Evolutionary conservation across 345 rosid species (phyloP).

Genomic region (Trapa incisa): DNA sequence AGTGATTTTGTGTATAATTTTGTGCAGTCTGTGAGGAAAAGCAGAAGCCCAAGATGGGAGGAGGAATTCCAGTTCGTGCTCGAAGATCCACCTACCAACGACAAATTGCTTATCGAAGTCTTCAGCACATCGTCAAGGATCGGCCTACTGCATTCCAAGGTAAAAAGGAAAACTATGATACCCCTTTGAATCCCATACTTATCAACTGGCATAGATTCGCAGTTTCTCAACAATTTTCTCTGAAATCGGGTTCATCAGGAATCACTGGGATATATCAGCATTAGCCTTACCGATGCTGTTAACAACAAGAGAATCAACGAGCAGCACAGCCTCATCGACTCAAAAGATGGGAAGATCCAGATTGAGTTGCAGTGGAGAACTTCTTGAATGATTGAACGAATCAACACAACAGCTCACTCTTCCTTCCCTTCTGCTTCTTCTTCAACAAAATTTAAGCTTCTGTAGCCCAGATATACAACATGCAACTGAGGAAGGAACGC

Average conservation of each 20-base stretch:
- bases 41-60: too few species aligned
- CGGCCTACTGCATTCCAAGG: slow-evolving; percentile 77
- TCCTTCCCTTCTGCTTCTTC: background rate
- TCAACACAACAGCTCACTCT: slow-evolving; percentile 1
- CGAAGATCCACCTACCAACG: too few species aligned
- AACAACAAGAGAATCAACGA: slow-evolving; percentile 78
- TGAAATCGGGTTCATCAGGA: slow-evolving; percentile 32
- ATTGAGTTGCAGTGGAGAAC: slow-evolving; percentile 88
- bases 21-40: background rate
- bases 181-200: background rate
- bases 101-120: too few species aligned
- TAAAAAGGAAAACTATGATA: slow-evolving; percentile 11
- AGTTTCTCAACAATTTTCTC: background rate
- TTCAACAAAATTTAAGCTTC: background rate
- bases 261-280: slow-evolving; percentile 59
- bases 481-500: background rate
- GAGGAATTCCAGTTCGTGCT: too few species aligned
- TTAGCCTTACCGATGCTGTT: slow-evolving; percentile 64
- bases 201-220: background rate
- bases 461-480: background rate
- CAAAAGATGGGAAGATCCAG: slow-evolving; percentile 73
- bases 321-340: slow-evolving; percentile 85
- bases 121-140: slow-evolving; percentile 41
- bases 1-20: background rate
- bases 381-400: slow-evolving; percentile 34